Evolutionary conservation across 2,329 filamentous ascomycete species (phyloP).

Genomic region (Botrytis deweyae): DNA sequence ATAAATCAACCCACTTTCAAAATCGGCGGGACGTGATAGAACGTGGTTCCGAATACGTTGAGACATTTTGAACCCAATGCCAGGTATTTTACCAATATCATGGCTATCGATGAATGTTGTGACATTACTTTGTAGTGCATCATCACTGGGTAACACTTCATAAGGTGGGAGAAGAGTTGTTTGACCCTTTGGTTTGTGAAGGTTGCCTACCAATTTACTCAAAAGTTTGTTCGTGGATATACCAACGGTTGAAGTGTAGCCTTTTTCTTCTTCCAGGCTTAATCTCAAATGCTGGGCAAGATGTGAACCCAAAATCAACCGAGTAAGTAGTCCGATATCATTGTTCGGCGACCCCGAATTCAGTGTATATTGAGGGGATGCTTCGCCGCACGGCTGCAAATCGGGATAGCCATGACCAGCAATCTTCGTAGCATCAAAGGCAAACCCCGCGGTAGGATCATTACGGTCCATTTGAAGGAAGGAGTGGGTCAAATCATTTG

Average conservation of each 20-base stretch:
- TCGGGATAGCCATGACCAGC: constrained; percentile 52
- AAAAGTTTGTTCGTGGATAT: constrained; percentile 85
- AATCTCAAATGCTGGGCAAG: constrained; percentile 72
- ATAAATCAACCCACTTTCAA: constrained; percentile 48
- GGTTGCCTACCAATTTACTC: constrained; percentile 78
- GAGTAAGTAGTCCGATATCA: constrained; percentile 38
- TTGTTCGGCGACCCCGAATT: constrained; percentile 20
- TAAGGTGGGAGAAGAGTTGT: constrained; percentile 75
- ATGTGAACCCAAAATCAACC: constrained; percentile 76
- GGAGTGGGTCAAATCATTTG: constrained; percentile 59
- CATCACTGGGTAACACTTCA: constrained; percentile 33
- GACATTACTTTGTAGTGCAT: constrained; percentile 49
- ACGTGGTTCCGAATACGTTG: constrained; percentile 64
- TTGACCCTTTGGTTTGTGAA: constrained; percentile 84
- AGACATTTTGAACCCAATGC: constrained; percentile 79
- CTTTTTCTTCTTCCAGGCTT: constrained; percentile 70
- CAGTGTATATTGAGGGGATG: background rate
- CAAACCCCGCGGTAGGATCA: constrained; percentile 78
- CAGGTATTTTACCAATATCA: constrained; percentile 77
- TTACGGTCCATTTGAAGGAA: constrained; percentile 76
- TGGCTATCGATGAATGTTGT: constrained; percentile 71
- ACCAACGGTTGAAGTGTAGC: constrained; percentile 85
- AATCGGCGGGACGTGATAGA: constrained; percentile 45
- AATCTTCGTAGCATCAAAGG: constrained; percentile 68
- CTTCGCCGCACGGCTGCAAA: constrained; percentile 16